phyloP scores from a whole-genome alignment of 2,329 filamentous ascomycete species.

The Colletotrichum gigasporum region DNA sequence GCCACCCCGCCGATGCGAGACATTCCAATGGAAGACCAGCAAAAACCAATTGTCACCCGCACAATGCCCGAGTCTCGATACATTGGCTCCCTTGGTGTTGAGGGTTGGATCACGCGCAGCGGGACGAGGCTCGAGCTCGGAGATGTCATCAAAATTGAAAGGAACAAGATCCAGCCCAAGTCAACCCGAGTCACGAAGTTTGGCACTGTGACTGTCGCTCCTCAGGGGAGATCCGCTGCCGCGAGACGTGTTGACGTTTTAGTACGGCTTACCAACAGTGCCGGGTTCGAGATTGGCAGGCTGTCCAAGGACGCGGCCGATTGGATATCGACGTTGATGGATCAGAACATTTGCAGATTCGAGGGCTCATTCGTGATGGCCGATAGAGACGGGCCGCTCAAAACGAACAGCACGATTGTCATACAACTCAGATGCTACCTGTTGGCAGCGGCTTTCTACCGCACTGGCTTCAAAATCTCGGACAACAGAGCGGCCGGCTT shows the following conservation, averaged over 20 bases:
- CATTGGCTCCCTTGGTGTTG: slow-evolving; percentile 90
- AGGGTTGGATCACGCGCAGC: slow-evolving; percentile 91
- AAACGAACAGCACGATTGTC: slow-evolving; percentile 95
- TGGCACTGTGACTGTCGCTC: slow-evolving; percentile 43
- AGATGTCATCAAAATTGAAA: slow-evolving; percentile 86
- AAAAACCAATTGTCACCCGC: slow-evolving; percentile 30
- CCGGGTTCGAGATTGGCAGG: slow-evolving; percentile 85
- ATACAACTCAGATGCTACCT: slow-evolving; percentile 85
- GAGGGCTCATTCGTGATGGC: slow-evolving; percentile 90
- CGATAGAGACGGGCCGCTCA: slow-evolving; percentile 81
- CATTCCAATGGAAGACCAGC: not conserved
- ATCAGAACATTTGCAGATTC: slow-evolving; percentile 88
- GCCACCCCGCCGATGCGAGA: not conserved
- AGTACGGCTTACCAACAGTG: slow-evolving; percentile 86
- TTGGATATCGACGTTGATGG: slow-evolving; percentile 92
- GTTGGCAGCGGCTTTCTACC: slow-evolving; percentile 77
- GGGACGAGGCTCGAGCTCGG: slow-evolving; percentile 80
- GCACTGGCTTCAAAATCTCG: slow-evolving; percentile 67
- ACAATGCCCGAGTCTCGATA: slow-evolving; percentile 67
- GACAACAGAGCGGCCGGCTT: slow-evolving; percentile 77
- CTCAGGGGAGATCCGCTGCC: slow-evolving; percentile 55
- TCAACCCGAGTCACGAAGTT: slow-evolving; percentile 53
- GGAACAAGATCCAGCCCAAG: slow-evolving; percentile 76
- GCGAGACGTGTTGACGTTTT: slow-evolving; percentile 83
- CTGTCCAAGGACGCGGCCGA: slow-evolving; percentile 86